A percentile compares a stretch with the other conserved stretches of the same genome.
phyloP scores from a whole-genome alignment of 495 filamentous ascomycete species.

The Niebla homalea region DNA sequence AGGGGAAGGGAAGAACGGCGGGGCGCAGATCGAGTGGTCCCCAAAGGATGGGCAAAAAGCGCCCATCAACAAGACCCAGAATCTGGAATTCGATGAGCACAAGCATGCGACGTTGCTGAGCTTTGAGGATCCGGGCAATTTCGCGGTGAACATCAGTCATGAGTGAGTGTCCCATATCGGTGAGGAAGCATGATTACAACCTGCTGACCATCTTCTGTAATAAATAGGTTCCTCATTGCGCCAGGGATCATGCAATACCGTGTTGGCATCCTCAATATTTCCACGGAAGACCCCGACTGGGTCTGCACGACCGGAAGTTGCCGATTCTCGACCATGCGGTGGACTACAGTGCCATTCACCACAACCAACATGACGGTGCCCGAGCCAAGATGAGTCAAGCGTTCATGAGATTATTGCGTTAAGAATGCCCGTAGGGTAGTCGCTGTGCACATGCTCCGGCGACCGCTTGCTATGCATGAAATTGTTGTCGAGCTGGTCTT shows the following conservation, averaged over 20 bases:
- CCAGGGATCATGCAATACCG: not conserved
- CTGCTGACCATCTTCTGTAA: not conserved
- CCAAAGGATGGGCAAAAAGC: not conserved
- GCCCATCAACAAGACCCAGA: not conserved
- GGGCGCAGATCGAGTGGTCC: not conserved
- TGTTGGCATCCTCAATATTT: not conserved
- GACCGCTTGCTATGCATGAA: too few relatives aligned
- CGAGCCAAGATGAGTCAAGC: too few relatives aligned
- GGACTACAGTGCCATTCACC: too few relatives aligned
- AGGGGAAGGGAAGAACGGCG: not conserved
- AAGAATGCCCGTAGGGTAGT: too few relatives aligned
- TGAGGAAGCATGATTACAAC: too few relatives aligned
- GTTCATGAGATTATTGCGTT: too few relatives aligned
- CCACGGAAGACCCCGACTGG: not conserved
- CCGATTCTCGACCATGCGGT: not conserved
- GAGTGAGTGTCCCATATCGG: not conserved
- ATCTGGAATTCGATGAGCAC: not conserved
- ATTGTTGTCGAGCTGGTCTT: too few relatives aligned
- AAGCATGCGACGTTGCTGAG: not conserved
- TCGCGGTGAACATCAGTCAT: not conserved
- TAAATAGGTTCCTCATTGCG: not conserved
- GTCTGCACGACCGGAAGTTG: not conserved
- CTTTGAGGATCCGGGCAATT: not conserved
- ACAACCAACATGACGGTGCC: too few relatives aligned
- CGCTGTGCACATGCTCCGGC: too few relatives aligned